Conservation (phyloP, 2,329 filamentous ascomycete species). For the Penicillium sp. region DNA sequence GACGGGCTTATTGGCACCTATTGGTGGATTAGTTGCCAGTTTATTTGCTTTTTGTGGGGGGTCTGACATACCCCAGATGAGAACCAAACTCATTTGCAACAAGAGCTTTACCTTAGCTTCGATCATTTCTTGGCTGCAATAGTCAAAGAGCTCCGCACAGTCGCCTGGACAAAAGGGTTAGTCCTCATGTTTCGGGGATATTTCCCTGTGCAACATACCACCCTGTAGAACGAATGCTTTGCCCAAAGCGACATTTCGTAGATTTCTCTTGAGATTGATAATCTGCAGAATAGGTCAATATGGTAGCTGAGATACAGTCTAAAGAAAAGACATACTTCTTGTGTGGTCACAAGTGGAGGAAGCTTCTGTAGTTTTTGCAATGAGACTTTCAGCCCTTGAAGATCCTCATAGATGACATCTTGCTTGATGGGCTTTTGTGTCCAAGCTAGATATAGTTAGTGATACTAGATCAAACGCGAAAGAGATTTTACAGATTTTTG, state of each 20-base stretch:
- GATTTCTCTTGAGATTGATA: constrained; percentile 69
- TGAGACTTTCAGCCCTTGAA: constrained; percentile 39
- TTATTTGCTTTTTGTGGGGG: not conserved
- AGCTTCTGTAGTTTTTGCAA: constrained; percentile 46
- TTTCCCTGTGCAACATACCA: constrained; percentile 50
- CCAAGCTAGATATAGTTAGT: constrained; percentile 36
- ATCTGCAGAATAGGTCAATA: constrained; percentile 52
- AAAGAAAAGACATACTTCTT: constrained; percentile 35
- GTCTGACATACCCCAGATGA: constrained; percentile 74
- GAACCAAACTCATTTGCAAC: constrained; percentile 92
- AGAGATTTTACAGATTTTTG: not conserved
- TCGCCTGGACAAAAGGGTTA: constrained; percentile 51
- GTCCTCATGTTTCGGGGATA: not conserved
- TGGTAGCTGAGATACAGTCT: constrained; percentile 1
- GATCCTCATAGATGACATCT: constrained; percentile 49
- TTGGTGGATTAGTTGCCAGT: not conserved
- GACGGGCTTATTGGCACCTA: constrained; percentile 68
- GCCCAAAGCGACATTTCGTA: constrained; percentile 83
- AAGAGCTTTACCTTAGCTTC: constrained; percentile 96
- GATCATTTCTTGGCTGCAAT: constrained; percentile 85
- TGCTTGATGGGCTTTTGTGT: constrained; percentile 48
- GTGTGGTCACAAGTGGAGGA: constrained; percentile 50
- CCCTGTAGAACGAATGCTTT: constrained; percentile 94
- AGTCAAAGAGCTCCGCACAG: constrained; percentile 95
- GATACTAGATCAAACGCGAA: not conserved